Conservation (phyloP, 352 stramenopile genomes). For the Albugo laibachii region DNA sequence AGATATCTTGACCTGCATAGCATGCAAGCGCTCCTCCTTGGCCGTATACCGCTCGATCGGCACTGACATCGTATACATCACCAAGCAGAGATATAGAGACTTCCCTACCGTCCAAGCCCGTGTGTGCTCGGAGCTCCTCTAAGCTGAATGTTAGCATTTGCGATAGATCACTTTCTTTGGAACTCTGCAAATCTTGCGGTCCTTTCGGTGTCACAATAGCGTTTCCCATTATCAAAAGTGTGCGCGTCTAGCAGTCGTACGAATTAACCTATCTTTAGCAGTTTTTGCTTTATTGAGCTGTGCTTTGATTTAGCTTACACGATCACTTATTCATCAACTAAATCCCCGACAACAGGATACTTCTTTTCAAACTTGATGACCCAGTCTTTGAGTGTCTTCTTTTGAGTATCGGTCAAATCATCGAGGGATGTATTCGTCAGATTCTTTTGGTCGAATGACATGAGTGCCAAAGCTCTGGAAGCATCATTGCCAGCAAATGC, state of each 20-base stretch:
- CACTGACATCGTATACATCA: conserved; percentile 87
- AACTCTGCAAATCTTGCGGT: too few species aligned
- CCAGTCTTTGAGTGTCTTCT: conserved; percentile 91
- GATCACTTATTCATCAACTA: conserved; percentile 4
- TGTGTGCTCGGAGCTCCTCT: too few species aligned
- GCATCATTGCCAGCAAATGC: conserved; percentile 91
- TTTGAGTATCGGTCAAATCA: conserved; percentile 83
- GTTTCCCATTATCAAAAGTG: too few species aligned
- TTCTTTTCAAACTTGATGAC: conserved; percentile 88
- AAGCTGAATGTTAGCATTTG: too few species aligned
- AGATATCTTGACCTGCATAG: conserved; percentile 84
- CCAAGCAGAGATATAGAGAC: conserved; percentile 84
- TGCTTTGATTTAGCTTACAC: background rate
- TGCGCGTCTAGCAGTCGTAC: too few species aligned
- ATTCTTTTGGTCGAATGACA: conserved; percentile 91
- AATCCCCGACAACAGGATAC: conserved; percentile 87
- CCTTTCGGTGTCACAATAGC: too few species aligned
- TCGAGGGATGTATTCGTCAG: conserved; percentile 81
- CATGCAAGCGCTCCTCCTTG: conserved; percentile 61
- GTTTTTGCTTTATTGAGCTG: too few species aligned
- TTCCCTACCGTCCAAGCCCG: too few species aligned
- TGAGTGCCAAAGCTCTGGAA: conserved; percentile 86
- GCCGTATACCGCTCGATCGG: conserved; percentile 77
- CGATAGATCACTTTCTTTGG: too few species aligned
- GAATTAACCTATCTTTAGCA: too few species aligned